A percentile compares a stretch with the other conserved stretches of the same genome.
These are phyloP conservation scores for Marasmius oreades DNA, from an alignment of 1,284 basidiomycete genomes.

Conservation along the genomic window DNA sequence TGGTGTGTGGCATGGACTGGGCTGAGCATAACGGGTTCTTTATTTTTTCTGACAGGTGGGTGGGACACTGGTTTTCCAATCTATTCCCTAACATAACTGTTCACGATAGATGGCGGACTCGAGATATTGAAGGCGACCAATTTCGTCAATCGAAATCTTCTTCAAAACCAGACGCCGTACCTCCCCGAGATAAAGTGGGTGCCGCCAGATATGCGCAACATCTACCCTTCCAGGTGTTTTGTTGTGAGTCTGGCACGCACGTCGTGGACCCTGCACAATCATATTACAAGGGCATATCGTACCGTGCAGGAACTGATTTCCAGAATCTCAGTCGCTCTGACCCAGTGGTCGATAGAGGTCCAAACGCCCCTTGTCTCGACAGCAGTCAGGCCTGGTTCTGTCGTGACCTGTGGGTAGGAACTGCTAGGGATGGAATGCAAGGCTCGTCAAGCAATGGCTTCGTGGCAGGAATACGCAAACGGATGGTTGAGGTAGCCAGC, in stretches of 20 bases:
- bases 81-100: neutral
- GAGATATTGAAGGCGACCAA: slow-evolving; percentile 93
- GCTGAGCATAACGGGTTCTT: slow-evolving; percentile 94
- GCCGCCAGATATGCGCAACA: slow-evolving; percentile 84
- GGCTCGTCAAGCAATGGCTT: slow-evolving; percentile 21
- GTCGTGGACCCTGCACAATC: slow-evolving; percentile 91
- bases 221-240: slow-evolving; percentile 94
- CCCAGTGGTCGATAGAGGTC: slow-evolving; percentile 41
- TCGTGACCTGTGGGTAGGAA: slow-evolving; percentile 86
- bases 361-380: slow-evolving; percentile 86
- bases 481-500: slow-evolving; percentile 33
- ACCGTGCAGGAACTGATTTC: slow-evolving; percentile 76
- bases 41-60: slow-evolving; percentile 91
- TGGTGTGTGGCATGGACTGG: slow-evolving; percentile 99
- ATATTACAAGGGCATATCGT: slow-evolving; percentile 84
- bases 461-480: neutral
- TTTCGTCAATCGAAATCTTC: slow-evolving; percentile 94
- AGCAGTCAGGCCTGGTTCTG: slow-evolving; percentile 96
- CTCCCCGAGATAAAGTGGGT: slow-evolving; percentile 80
- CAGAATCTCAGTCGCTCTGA: slow-evolving; percentile 74
- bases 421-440: slow-evolving; percentile 70
- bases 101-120: slow-evolving; percentile 78
- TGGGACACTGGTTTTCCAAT: neutral
- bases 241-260: slow-evolving; percentile 94
- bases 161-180: slow-evolving; percentile 85